These are phyloP conservation scores for Chaetothyriales sp. DNA, from an alignment of 2,329 filamentous ascomycete species.

Conservation along the genomic window DNA sequence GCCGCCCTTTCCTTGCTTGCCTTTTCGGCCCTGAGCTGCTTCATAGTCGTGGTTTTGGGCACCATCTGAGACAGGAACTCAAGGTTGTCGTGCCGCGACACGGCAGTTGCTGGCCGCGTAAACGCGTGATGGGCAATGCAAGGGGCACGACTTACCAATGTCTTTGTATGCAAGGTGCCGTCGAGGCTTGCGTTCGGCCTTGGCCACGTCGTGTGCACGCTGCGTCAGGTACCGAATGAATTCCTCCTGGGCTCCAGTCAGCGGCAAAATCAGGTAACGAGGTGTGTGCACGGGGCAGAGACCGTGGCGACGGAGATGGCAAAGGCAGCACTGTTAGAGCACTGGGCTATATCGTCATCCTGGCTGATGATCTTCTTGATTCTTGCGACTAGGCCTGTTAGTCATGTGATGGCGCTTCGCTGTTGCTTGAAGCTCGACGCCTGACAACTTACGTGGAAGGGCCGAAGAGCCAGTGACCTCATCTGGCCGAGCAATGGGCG, in stretches of 20 bases:
- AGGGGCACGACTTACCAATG: constrained; percentile 45
- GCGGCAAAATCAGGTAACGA: not conserved
- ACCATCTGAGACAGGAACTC: constrained; percentile 89
- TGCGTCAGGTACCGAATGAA: constrained; percentile 86
- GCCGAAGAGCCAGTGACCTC: constrained; percentile 76
- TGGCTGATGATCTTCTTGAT: constrained; percentile 91
- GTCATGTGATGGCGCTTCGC: not conserved
- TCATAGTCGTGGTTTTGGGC: constrained; percentile 70
- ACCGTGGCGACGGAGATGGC: constrained; percentile 83
- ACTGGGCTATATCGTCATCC: constrained; percentile 72
- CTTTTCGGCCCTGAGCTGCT: constrained; percentile 57
- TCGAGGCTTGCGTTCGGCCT: constrained; percentile 79
- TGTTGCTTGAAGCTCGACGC: not conserved
- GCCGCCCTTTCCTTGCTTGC: constrained; percentile 30
- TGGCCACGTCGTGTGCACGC: constrained; percentile 75
- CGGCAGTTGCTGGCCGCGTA: constrained; percentile 53
- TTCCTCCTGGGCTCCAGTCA: constrained; percentile 55
- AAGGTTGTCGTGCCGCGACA: constrained; percentile 79
- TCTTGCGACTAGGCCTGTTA: constrained; percentile 55
- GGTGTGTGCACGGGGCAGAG: constrained; percentile 19
- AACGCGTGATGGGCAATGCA: not conserved
- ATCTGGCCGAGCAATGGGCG: constrained; percentile 62
- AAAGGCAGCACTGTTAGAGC: constrained; percentile 88
- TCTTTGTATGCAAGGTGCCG: constrained; percentile 95
- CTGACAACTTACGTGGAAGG: constrained; percentile 56